These are phyloP conservation scores for Salinomyces thailandicus DNA, from an alignment of 2,329 filamentous ascomycete species.

Conservation along the genomic window DNA sequence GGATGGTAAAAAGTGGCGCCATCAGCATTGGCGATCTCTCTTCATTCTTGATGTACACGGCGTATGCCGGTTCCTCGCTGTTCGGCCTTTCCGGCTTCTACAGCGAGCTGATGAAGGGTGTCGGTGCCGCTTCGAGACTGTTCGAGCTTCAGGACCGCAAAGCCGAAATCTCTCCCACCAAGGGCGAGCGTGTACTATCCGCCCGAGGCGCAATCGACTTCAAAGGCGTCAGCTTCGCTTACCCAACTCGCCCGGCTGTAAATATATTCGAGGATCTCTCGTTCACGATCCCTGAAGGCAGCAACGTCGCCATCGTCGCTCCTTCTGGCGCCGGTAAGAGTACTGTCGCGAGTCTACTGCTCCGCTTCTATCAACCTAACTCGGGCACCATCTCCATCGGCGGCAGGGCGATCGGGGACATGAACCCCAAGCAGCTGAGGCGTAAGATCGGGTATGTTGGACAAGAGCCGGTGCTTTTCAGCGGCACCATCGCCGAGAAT, in stretches of 20 bases:
- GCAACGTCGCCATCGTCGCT: constrained; percentile 91
- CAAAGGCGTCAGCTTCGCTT: constrained; percentile 74
- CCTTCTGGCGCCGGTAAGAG: constrained; percentile 94
- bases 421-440: constrained; percentile 90
- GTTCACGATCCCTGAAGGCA: constrained; percentile 87
- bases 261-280: constrained; percentile 78
- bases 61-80: constrained; percentile 72
- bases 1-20: constrained; percentile 73
- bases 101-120: constrained; percentile 97
- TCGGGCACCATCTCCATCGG: constrained; percentile 70
- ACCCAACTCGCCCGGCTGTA: constrained; percentile 87
- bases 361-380: constrained; percentile 83
- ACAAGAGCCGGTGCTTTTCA: constrained; percentile 89
- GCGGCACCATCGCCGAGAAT: constrained; percentile 73
- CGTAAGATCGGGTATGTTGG: constrained; percentile 90
- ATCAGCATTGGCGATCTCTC: constrained; percentile 89
- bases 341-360: constrained; percentile 80
- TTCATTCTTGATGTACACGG: constrained; percentile 97
- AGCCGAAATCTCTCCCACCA: constrained; percentile 77
- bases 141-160: constrained; percentile 92
- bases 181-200: constrained; percentile 66
- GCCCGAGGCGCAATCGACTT: constrained; percentile 86
- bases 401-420: constrained; percentile 66
- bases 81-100: constrained; percentile 95
- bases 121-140: constrained; percentile 87